Evolutionary conservation across 2,329 filamentous ascomycete genomes (phyloP).

Genomic region (Colletotrichum simmondsii): DNA sequence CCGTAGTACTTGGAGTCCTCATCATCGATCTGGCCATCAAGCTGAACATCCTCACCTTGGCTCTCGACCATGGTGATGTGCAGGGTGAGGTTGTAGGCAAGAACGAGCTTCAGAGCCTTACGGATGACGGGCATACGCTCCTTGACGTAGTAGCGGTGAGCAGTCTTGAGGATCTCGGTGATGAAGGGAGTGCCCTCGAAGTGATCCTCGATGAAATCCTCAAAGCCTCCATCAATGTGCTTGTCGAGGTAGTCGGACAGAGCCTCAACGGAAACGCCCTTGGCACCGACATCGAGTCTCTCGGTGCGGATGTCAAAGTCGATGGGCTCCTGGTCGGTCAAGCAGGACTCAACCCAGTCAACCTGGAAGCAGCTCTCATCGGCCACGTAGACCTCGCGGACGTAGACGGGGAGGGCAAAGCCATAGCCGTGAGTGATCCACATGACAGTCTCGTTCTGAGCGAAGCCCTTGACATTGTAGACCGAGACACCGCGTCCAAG

Average conservation of each 20-base stretch:
- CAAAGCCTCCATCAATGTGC: conserved; percentile 91
- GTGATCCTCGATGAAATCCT: conserved; percentile 94
- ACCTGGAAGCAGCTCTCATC: conserved; percentile 94
- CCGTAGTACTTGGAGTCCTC: conserved; percentile 88
- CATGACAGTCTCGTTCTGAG: conserved; percentile 74
- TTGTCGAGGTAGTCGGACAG: conserved; percentile 94
- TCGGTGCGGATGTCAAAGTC: conserved; percentile 90
- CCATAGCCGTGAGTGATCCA: conserved; percentile 98
- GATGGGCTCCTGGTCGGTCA: conserved; percentile 75
- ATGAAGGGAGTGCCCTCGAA: conserved; percentile 96
- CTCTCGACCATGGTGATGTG: conserved; percentile 96
- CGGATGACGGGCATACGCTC: conserved; percentile 90
- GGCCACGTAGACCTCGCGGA: conserved; percentile 90
- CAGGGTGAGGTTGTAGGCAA: conserved; percentile 94
- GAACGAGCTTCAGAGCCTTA: conserved; percentile 92
- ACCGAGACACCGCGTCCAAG: conserved; percentile 88
- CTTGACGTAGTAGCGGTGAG: conserved; percentile 91
- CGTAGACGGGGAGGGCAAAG: conserved; percentile 90
- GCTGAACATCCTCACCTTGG: conserved; percentile 80
- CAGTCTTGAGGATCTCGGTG: conserved; percentile 95
- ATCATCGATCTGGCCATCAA: conserved; percentile 87
- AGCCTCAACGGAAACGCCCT: conserved; percentile 83
- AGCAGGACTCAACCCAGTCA: conserved; percentile 89
- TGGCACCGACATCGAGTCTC: conserved; percentile 87
- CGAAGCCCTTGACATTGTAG: conserved; percentile 91